Conservation (phyloP, 495 filamentous ascomycete genomes). For the Cladorrhinum samala region DNA sequence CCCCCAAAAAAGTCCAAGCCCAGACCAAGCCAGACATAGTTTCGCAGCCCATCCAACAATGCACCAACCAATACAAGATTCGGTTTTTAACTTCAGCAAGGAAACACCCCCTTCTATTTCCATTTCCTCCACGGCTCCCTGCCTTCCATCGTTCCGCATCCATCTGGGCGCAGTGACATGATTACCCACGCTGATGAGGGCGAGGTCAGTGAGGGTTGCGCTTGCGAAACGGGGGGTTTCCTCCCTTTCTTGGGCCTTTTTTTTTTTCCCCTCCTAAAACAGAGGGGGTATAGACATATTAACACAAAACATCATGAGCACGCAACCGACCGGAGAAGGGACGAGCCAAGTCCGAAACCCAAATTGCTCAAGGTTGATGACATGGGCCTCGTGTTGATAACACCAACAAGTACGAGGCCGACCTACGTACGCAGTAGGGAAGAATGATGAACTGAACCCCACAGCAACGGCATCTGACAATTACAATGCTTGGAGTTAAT, state of each 20-base stretch:
- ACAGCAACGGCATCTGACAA: no score
- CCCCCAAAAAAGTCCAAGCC: constrained; percentile 2
- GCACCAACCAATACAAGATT: not conserved
- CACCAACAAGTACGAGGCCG: no score
- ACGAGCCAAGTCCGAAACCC: not conserved
- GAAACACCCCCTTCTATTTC: not conserved
- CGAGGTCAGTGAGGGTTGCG: no score
- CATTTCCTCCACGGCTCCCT: not conserved
- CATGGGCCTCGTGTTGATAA: not conserved
- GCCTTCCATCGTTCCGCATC: not conserved
- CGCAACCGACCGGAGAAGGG: not conserved
- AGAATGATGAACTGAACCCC: no score
- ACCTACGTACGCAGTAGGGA: no score
- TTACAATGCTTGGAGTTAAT: no score
- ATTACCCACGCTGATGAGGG: no score
- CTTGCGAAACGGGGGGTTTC: no score
- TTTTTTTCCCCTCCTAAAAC: no score
- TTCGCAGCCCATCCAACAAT: constrained; percentile 1
- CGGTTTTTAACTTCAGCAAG: not conserved
- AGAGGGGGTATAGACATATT: no score
- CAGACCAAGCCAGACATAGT: constrained; percentile 10
- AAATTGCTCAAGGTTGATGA: not conserved
- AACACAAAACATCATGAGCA: no score
- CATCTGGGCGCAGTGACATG: not conserved
- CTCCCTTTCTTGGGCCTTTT: no score